Evolutionary conservation across 106 monocot species (phyloP), one percentile per base, ranked within the genome.

Genomic region (Amphibolis antarctica): DNA sequence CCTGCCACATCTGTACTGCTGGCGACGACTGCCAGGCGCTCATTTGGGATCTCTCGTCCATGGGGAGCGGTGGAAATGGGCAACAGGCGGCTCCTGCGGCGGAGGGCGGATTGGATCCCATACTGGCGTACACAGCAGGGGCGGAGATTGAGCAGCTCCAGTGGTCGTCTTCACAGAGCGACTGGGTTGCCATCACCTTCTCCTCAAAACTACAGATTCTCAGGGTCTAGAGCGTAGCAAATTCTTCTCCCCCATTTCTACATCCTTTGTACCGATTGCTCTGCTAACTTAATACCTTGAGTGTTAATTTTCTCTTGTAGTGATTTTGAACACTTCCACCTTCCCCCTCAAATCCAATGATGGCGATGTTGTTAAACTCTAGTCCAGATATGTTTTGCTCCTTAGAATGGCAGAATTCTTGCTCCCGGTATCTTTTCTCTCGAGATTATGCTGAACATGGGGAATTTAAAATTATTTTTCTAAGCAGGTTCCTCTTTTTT

Each of bases 131-230:
- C 66, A 79, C 83, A 0, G 88, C 88, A 0, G 94, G 94, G 19
- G 83, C 94, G 3, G 89, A 94, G 86, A 91, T 91, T 60, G 87
- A 98, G 78, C 96, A 98, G 82, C 85, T 98, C 44, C 90, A 98
- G 80, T 98, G 96, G 96, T 98, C 90, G 1, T 80, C 96, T 4
- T 80, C 86, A 13, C 96, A 98, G 71, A 86, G 82, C 4, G 96
- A 98, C 55, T 98, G 96, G 96, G 87, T 98, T 21, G 87, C 90
- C 19, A 98, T 98, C 36, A 90, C 90, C 11, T 98, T 98, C 74
- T 62, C 96, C 54, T 74, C 44, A 56, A 90, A 84, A 76, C 77
- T 98, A 6, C 96, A 90, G 76, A 84, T 90, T 44, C 96, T 98
- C 15, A 75, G 90, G 67, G 86, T 98, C 36, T 90, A 82, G 86